Percentiles rank a stretch among this genome's conserved stretches.
These are phyloP conservation scores for Pseudogymnoascus destructans DNA, from an alignment of 2,329 filamentous ascomycete genomes.

Conservation along the genomic window DNA sequence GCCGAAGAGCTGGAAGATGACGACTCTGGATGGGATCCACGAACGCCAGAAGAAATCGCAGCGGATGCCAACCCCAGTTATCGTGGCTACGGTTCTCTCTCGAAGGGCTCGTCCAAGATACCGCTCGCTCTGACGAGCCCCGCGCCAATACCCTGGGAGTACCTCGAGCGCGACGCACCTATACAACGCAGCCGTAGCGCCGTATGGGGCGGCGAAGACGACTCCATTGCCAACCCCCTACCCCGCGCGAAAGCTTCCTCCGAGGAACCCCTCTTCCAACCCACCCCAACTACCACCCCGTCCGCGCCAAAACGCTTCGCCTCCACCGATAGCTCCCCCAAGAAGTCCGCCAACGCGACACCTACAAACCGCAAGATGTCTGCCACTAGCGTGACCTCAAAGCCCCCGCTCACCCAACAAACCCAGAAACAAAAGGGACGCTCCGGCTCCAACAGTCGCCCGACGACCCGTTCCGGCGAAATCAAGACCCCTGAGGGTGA, in stretches of 20 bases:
- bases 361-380: conserved; percentile 17
- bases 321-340: conserved; percentile 37
- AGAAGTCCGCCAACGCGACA: conserved; percentile 30
- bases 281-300: conserved; percentile 32
- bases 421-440: background rate
- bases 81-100: conserved; percentile 37
- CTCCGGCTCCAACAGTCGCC: conserved; percentile 37
- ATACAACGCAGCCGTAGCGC: conserved; percentile 47
- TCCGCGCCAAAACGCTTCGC: conserved; percentile 16
- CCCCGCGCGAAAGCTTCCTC: conserved; percentile 59
- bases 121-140: conserved; percentile 73
- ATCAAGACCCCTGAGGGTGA: conserved; percentile 76
- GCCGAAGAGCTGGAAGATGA: conserved; percentile 33
- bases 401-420: background rate
- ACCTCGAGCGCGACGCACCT: conserved; percentile 61
- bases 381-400: background rate
- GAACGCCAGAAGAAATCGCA: conserved; percentile 65
- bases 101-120: conserved; percentile 64
- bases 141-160: conserved; percentile 56
- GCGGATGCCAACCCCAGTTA: conserved; percentile 41
- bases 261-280: conserved; percentile 42
- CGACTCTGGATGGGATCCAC: conserved; percentile 51
- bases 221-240: conserved; percentile 46
- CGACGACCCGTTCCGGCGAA: conserved; percentile 48
- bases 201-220: conserved; percentile 40